Conservation (phyloP, 768 basidiomycete genomes). For the Thelephora aurantiotincta region DNA sequence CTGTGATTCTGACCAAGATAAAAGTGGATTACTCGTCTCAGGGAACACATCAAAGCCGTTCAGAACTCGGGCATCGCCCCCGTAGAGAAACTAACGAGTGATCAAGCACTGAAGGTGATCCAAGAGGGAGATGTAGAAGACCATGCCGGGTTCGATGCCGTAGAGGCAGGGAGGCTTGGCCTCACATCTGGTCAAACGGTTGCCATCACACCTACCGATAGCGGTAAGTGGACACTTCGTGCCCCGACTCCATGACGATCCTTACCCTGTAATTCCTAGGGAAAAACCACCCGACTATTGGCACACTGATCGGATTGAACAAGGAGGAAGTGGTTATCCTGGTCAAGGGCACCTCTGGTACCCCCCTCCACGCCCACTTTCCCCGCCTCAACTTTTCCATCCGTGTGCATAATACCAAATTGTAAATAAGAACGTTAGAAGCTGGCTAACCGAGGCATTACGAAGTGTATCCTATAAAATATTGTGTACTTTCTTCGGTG, state of each 20-base stretch:
- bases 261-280: slow-evolving; percentile 5
- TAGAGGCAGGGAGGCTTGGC: slow-evolving; percentile 28
- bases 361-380: slow-evolving; percentile 33
- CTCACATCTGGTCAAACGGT: slow-evolving; percentile 25
- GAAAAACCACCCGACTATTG: slow-evolving; percentile 26
- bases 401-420: background rate
- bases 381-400: slow-evolving; percentile 23
- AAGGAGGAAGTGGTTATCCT: slow-evolving; percentile 35
- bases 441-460: background rate
- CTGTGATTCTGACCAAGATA: slow-evolving; percentile 1
- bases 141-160: slow-evolving; percentile 30
- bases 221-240: slow-evolving; percentile 20
- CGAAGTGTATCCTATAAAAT: background rate
- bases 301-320: slow-evolving; percentile 35
- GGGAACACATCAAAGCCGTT: slow-evolving; percentile 20
- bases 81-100: slow-evolving; percentile 20
- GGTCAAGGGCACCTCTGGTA: slow-evolving; percentile 24
- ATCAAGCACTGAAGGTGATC: slow-evolving; percentile 29
- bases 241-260: background rate
- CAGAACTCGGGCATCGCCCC: slow-evolving; percentile 13
- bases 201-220: slow-evolving; percentile 32
- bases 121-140: slow-evolving; percentile 22
- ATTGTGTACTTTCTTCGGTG: too few species aligned
- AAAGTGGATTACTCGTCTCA: slow-evolving; percentile 35
- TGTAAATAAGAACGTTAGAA: background rate